Conservation (phyloP, 2,329 filamentous ascomycete genomes). For the Celoporthe dispersa region DNA sequence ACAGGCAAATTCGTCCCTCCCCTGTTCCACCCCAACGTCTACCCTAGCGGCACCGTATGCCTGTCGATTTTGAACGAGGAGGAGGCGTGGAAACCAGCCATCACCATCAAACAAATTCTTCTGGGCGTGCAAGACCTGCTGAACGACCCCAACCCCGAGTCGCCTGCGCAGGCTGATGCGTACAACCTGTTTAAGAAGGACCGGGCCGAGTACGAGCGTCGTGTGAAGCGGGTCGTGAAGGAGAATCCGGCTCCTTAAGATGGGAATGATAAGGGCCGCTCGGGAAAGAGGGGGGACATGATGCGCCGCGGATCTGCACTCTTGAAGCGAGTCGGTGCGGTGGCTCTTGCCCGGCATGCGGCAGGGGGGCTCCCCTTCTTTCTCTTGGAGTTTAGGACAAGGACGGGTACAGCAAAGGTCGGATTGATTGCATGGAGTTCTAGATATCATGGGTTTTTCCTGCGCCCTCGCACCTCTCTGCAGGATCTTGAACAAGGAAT, state of each 20-base stretch:
- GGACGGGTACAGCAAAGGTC: conserved; percentile 22
- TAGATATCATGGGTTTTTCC: conserved; percentile 17
- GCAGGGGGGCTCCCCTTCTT: conserved; percentile 4
- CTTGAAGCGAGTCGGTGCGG: not conserved
- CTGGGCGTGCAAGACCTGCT: conserved; percentile 95
- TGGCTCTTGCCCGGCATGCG: not conserved
- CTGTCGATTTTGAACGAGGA: conserved; percentile 97
- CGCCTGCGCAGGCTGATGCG: conserved; percentile 93
- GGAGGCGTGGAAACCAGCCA: conserved; percentile 97
- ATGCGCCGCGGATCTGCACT: not conserved
- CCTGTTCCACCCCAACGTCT: conserved; percentile 97
- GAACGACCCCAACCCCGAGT: conserved; percentile 95
- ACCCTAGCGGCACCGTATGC: conserved; percentile 96
- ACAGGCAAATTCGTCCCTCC: conserved; percentile 94
- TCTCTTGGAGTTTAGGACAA: conserved; percentile 26
- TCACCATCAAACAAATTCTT: conserved; percentile 97
- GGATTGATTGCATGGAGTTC: conserved; percentile 28
- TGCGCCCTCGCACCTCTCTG: conserved; percentile 20
- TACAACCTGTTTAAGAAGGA: conserved; percentile 98
- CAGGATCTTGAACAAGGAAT: conserved; percentile 5
- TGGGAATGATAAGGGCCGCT: not conserved
- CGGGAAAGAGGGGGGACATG: not conserved
- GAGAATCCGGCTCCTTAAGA: conserved; percentile 80
- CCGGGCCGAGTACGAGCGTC: conserved; percentile 81
- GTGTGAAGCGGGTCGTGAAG: conserved; percentile 82